phyloP scores from a whole-genome alignment of 2,329 filamentous ascomycete species.

The Capronia americana region DNA sequence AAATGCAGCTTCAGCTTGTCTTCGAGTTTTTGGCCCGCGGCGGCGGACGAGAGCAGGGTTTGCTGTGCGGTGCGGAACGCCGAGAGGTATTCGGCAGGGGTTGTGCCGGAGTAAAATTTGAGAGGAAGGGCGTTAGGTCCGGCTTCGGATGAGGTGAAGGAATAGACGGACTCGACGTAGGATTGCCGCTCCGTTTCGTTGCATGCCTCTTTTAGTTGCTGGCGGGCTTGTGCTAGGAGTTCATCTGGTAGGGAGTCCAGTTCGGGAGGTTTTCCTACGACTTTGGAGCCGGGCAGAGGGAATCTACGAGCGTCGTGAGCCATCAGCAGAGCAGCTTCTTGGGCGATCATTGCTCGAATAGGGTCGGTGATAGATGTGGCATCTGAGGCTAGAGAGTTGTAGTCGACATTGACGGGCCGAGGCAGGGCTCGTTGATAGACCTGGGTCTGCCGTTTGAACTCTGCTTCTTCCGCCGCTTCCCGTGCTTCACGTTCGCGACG shows the following conservation, averaged over 20 bases:
- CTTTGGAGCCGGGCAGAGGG: conserved; percentile 70
- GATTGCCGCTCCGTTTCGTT: conserved; percentile 58
- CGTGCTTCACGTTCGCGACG: conserved; percentile 66
- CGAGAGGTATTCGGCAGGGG: conserved; percentile 70
- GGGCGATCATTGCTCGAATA: conserved; percentile 72
- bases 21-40: conserved; percentile 84
- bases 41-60: conserved; percentile 73
- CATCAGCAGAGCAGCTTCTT: conserved; percentile 79
- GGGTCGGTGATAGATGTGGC: conserved; percentile 68
- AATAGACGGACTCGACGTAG: conserved; percentile 50
- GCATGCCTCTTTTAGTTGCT: conserved; percentile 75
- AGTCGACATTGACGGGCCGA: conserved; percentile 74
- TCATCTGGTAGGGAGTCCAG: conserved; percentile 73
- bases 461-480: conserved; percentile 70
- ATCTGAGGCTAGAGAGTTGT: conserved; percentile 69
- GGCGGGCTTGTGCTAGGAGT: conserved; percentile 74
- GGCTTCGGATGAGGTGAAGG: conserved; percentile 59
- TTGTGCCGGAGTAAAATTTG: conserved; percentile 78
- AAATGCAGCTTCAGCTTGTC: conserved; percentile 89
- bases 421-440: conserved; percentile 88
- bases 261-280: conserved; percentile 66
- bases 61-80: conserved; percentile 80
- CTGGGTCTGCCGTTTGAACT: conserved; percentile 83
- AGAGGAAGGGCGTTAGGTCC: conserved; percentile 67
- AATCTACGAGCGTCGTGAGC: conserved; percentile 80